Base-by-base conservation (phyloP, 805 yeast genomes). In the Saccharomycopsis sp. region DNA sequence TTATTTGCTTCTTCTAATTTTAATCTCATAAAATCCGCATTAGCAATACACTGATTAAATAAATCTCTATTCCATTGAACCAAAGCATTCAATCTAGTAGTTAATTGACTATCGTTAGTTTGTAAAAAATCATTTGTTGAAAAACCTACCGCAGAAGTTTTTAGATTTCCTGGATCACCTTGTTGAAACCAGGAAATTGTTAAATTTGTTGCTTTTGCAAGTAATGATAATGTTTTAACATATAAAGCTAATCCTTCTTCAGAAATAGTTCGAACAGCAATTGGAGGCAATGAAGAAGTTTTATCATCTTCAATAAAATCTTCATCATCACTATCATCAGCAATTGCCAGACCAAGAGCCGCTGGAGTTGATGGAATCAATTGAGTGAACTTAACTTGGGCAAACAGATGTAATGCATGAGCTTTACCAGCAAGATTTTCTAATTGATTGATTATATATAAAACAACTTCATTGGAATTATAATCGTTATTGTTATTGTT, bases 11-110 rank as follows among this genome's bases (percentile, higher is more conserved):
- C 78, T 32, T 42, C 39, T 27, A 74, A 58, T 51, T 74, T 69
- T 41, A 74, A 53, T 45, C 76, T 75, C 29, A 84, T 70, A 52
- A 72, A 76, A 52, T 89, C 96, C 1, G 96, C 96, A 56, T 79
- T 82, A 47, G 83, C 95, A 45, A 89, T 68, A 42, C 85, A 76
- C 53, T 87, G 95, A 58, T 92, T 89, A 61, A 87, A 89, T 46
- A 77, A 72, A 43, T 80, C 87, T 44, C 97, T 70, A 5, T 85
- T 78, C 95, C 96, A 87, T 60, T 92, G 96, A 10, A 87, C 94
- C 35, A 82, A 63, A 5, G 63, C 52, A 42, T 60, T 60, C 43
- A 21, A 54, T 52, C 34, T 54, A 50, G 13, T 50, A 42, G 21
- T 39, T n/a, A 40, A 27, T 12, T 10, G 29, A 13, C 43, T n/a